Evolutionary conservation across 1,284 basidiomycete species (phyloP).

Genomic region (Austroboletus niveus): DNA sequence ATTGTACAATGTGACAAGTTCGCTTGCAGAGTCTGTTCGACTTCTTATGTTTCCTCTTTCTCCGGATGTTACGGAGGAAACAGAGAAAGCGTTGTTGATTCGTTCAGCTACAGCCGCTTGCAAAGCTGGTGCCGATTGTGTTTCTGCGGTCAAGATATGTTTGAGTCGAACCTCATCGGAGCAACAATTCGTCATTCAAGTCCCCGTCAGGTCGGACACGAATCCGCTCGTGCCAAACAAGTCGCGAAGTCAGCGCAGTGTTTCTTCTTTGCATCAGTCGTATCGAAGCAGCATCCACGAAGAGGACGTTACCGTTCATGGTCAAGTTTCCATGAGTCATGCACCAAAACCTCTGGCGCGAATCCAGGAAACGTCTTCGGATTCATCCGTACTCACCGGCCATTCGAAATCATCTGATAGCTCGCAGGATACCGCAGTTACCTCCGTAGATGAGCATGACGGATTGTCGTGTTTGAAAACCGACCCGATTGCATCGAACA

Average conservation of each 20-base stretch:
- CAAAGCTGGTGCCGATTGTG: conserved; percentile 87
- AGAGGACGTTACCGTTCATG: conserved; percentile 57
- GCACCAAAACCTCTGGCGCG: conserved; percentile 16
- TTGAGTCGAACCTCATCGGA: conserved; percentile 61
- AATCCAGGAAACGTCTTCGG: conserved; percentile 32
- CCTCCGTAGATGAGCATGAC: conserved; percentile 46
- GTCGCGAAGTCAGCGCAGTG: conserved; percentile 35
- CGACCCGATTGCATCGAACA: conserved; percentile 7
- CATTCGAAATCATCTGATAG: conserved; percentile 41
- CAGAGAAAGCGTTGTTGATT: conserved; percentile 76
- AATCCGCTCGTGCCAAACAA: conserved; percentile 47
- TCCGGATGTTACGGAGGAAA: conserved; percentile 66
- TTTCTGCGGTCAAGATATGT: conserved; percentile 78
- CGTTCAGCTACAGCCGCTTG: conserved; percentile 84
- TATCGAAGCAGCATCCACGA: conserved; percentile 39
- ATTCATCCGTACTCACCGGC: conserved; percentile 32
- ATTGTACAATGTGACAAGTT: conserved; percentile 82
- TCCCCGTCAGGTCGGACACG: conserved; percentile 50
- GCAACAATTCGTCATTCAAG: conserved; percentile 60
- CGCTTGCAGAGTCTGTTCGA: conserved; percentile 87
- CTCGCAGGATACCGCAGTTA: conserved; percentile 48
- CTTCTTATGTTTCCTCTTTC: conserved; percentile 57
- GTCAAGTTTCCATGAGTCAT: conserved; percentile 35
- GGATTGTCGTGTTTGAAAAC: conserved; percentile 26
- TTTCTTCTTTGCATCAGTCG: conserved; percentile 33